These are phyloP conservation scores for Domatiomyces globalis DNA, from an alignment of 2,329 filamentous ascomycete genomes.

Conservation along the genomic window DNA sequence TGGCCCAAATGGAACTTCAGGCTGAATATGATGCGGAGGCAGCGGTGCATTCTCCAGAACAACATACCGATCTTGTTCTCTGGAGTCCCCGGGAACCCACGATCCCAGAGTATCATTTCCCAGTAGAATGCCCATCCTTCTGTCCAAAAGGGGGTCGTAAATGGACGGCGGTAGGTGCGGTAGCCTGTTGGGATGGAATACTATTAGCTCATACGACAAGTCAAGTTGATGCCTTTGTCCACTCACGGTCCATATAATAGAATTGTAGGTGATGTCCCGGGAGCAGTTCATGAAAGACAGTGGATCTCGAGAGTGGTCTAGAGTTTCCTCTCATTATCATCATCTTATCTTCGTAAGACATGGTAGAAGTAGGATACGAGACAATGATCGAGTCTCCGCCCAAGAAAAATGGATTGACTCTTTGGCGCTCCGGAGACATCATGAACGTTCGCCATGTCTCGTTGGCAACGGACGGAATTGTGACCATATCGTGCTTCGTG, in stretches of 20 bases:
- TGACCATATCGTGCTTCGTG: constrained; percentile 40
- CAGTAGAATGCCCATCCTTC: constrained; percentile 51
- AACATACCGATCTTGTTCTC: constrained; percentile 44
- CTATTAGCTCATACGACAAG: too few relatives aligned
- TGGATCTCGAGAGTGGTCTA: constrained; percentile 42
- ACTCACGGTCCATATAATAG: constrained; percentile 17
- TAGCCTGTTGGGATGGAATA: constrained; percentile 32
- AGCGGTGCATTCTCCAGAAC: constrained; percentile 51
- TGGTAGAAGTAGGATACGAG: constrained; percentile 40
- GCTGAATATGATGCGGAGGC: constrained; percentile 45
- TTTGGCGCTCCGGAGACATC: constrained; percentile 41
- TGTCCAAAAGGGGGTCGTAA: constrained; percentile 44
- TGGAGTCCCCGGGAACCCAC: constrained; percentile 37
- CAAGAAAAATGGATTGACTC: constrained; percentile 46
- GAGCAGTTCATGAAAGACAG: constrained; percentile 49
- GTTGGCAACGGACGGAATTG: constrained; percentile 37
- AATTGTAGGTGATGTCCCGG: constrained; percentile 45
- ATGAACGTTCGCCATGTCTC: constrained; percentile 44
- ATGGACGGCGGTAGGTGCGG: constrained; percentile 38
- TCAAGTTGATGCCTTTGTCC: too few relatives aligned
- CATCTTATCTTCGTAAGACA: constrained; percentile 41
- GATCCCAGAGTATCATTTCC: constrained; percentile 45
- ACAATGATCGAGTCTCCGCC: constrained; percentile 42
- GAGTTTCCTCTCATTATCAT: constrained; percentile 50
- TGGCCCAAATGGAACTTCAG: constrained; percentile 44